These are phyloP conservation scores for Ophiostoma quercus DNA, from an alignment of 2,329 filamentous ascomycete species.

Conservation along the genomic window DNA sequence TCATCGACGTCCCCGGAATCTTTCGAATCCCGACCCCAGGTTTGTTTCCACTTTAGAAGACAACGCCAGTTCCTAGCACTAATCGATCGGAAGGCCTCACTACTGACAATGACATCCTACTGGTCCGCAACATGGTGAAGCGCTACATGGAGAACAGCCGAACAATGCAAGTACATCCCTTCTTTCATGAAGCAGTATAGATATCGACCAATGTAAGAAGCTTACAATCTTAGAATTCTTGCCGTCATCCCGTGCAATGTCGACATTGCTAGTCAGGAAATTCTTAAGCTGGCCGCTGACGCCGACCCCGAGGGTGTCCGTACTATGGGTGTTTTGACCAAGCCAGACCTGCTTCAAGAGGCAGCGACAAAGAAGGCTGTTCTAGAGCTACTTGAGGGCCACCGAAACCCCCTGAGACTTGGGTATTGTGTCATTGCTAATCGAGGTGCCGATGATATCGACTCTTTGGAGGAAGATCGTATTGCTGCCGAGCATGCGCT, in stretches of 20 bases:
- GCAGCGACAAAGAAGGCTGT: conserved; percentile 36
- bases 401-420: conserved; percentile 39
- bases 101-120: conserved; percentile 40
- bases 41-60: not conserved
- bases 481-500: not conserved
- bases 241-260: conserved; percentile 40
- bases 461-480: conserved; percentile 30
- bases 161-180: conserved; percentile 36
- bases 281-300: conserved; percentile 37
- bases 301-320: conserved; percentile 39
- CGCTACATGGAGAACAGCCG: conserved; percentile 43
- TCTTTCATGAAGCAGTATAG: not conserved
- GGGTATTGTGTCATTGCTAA: conserved; percentile 49
- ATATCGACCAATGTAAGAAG: too few species aligned
- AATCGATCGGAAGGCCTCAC: conserved; percentile 35
- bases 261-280: conserved; percentile 39
- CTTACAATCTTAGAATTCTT: conserved; percentile 34
- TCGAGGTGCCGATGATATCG: conserved; percentile 40
- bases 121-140: conserved; percentile 46
- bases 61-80: not conserved
- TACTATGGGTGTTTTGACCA: conserved; percentile 51
- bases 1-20: conserved; percentile 53
- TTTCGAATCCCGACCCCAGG: conserved; percentile 38
- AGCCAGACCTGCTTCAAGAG: conserved; percentile 52
- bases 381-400: conserved; percentile 41